Evolutionary conservation across 345 rosid species (phyloP).

Genomic region (Moricandia arvensis): DNA sequence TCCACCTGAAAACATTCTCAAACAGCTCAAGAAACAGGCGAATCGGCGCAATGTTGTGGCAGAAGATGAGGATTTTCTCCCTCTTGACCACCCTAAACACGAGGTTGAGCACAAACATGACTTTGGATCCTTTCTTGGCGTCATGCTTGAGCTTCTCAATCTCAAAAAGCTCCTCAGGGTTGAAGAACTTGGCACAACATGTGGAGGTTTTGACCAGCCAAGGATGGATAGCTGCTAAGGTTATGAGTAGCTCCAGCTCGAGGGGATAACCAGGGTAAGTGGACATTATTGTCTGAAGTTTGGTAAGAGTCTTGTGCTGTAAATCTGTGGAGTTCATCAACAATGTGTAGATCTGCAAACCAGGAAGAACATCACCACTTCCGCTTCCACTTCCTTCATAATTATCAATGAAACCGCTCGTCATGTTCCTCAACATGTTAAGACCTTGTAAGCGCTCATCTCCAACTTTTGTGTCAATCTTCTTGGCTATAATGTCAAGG

Average conservation of each 20-base stretch:
- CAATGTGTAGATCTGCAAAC: constrained; percentile 84
- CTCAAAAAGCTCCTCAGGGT: constrained; percentile 42
- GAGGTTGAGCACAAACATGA: constrained; percentile 88
- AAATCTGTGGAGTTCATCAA: constrained; percentile 79
- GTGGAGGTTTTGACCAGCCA: constrained; percentile 65
- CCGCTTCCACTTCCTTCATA: constrained; percentile 59
- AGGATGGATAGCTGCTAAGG: constrained; percentile 90
- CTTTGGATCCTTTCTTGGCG: constrained; percentile 72
- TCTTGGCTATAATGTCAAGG: constrained; percentile 72
- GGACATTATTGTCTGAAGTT: constrained; percentile 65
- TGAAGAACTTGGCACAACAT: constrained; percentile 63
- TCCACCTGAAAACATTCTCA: constrained; percentile 68
- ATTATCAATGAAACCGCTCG: constrained; percentile 68
- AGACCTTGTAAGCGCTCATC: constrained; percentile 78
- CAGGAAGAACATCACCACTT: constrained; percentile 68
- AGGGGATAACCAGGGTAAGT: constrained; percentile 67
- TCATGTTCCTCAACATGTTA: constrained; percentile 71
- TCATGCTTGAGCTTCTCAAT: constrained; percentile 62
- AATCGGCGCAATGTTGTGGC: constrained; percentile 96
- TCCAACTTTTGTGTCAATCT: constrained; percentile 55
- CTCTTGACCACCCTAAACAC: constrained; percentile 64
- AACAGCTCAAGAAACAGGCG: constrained; percentile 61
- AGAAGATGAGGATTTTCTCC: constrained; percentile 79
- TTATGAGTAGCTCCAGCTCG: constrained; percentile 79
- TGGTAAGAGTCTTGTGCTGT: constrained; percentile 57